Evolutionary conservation across 495 filamentous ascomycete species (phyloP), one percentile per base, ranked within the genome.

Genomic region (Trichocladium antarcticum): DNA sequence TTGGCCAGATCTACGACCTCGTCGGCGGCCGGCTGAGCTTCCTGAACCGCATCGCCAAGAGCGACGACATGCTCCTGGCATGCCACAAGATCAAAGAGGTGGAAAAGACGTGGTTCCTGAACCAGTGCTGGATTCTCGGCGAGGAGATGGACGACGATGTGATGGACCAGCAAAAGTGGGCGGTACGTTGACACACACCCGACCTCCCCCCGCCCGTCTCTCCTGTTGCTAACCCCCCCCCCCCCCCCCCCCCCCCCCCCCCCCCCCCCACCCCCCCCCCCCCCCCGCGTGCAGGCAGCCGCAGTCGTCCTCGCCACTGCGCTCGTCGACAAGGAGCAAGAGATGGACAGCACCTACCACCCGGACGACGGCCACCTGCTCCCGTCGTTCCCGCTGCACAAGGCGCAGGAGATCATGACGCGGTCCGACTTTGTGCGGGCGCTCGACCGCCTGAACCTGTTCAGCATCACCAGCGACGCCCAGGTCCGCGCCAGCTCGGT

Each of bases 91-190:
- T 98, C 53, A 84, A 81, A 51, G 66, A 81, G 29, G 79, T 74
- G 19, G 92, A 98, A 64, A 92, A 87, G 66, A 87, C 80, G 1
- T 98, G 92, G 92, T 85, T 97, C 59, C 63, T 96, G 37, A 96
- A 94, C 67, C 81, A 93, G 54, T 95, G 89, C 65, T 88, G 89
- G 78, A 93, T 97, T 51, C 77, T 98, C 9, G 92, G 92, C 14
- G 70, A 63, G 36, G 85, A 87, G 53, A 96, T 96, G 89, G 92
- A 98, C 56, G 92, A 98, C 68, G 92, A 98, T 66, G 92, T 96
- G 34, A 97, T 98, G 92, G 88, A 97, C 59, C 83, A 96, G 67
- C 92, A 97, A 56, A 98, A 98, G 62, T 92, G 84, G 68, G 83
- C 90, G 27, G 83, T 87, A 66, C 64, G 81, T 72, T 36, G 6